These are phyloP conservation scores for Puccinia triticina DNA, from an alignment of 1,284 basidiomycete genomes.

Conservation along the genomic window DNA sequence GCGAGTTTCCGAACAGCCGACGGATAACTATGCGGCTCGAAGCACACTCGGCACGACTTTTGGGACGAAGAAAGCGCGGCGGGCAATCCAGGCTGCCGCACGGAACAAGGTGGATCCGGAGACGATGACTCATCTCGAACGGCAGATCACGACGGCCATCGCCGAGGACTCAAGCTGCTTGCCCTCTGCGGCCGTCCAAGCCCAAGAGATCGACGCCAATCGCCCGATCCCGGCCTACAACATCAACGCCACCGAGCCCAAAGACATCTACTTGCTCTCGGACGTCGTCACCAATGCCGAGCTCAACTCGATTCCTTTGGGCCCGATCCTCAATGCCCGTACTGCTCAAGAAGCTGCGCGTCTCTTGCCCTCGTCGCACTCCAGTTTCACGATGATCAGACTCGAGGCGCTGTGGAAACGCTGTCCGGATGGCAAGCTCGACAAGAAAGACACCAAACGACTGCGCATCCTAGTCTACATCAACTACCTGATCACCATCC, in stretches of 20 bases:
- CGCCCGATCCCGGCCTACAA: slow-evolving; percentile 65
- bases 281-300: slow-evolving; percentile 66
- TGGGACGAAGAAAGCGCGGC: slow-evolving; percentile 88
- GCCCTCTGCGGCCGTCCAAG: slow-evolving; percentile 65
- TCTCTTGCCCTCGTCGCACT: slow-evolving; percentile 69
- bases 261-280: slow-evolving; percentile 61
- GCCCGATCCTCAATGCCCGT: not conserved
- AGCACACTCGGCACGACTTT: slow-evolving; percentile 80
- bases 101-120: slow-evolving; percentile 82
- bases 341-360: not conserved
- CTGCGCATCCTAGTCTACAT: slow-evolving; percentile 42
- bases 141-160: slow-evolving; percentile 78
- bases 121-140: slow-evolving; percentile 78
- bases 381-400: slow-evolving; percentile 71
- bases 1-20: not conserved
- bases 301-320: slow-evolving; percentile 64
- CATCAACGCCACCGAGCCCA: slow-evolving; percentile 57
- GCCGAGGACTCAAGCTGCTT: slow-evolving; percentile 70
- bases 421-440: slow-evolving; percentile 28
- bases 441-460: slow-evolving; percentile 20
- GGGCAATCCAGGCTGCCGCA: slow-evolving; percentile 77
- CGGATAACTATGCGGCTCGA: slow-evolving; percentile 4
- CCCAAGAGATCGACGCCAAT: slow-evolving; percentile 74
- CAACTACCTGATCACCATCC: slow-evolving; percentile 23
- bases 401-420: slow-evolving; percentile 61